These are phyloP conservation scores for Trichoderma guizhouense DNA, from an alignment of 2,329 filamentous ascomycete species.

Conservation along the genomic window DNA sequence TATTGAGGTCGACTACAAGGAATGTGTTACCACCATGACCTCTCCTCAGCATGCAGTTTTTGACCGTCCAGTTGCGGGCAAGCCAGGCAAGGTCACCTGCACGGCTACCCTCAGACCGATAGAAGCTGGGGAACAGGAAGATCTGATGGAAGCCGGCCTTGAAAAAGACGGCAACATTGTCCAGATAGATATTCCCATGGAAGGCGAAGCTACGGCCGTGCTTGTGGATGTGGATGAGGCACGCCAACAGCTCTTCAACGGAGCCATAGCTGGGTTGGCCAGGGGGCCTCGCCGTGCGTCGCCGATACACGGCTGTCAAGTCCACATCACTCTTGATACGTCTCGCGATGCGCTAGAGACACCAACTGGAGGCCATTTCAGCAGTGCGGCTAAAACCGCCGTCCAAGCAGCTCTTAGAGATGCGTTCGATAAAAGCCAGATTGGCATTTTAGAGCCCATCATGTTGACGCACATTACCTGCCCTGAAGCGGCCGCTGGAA, in stretches of 20 bases:
- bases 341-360: conserved; percentile 51
- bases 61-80: conserved; percentile 77
- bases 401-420: conserved; percentile 67
- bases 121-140: conserved; percentile 38
- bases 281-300: conserved; percentile 78
- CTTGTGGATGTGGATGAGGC: conserved; percentile 50
- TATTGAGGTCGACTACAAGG: conserved; percentile 94
- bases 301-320: conserved; percentile 72
- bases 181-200: conserved; percentile 53
- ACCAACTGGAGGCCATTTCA: conserved; percentile 64
- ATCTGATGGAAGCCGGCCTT: conserved; percentile 40
- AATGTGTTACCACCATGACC: conserved; percentile 64
- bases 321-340: conserved; percentile 68
- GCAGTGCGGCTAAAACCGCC: conserved; percentile 59
- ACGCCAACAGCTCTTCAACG: conserved; percentile 67
- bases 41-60: conserved; percentile 59
- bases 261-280: conserved; percentile 77
- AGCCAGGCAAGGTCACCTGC: conserved; percentile 73
- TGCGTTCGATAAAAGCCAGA: conserved; percentile 50
- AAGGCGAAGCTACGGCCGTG: conserved; percentile 44
- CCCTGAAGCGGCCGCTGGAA: conserved; percentile 75
- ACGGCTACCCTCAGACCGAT: conserved; percentile 65
- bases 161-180: conserved; percentile 69
- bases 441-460: conserved; percentile 83
- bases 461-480: conserved; percentile 87